Percentiles rank a stretch among this genome's conserved stretches.
Conservation (phyloP, 2,329 filamentous ascomycete genomes). For the Acephala macrosclerotiorum region DNA sequence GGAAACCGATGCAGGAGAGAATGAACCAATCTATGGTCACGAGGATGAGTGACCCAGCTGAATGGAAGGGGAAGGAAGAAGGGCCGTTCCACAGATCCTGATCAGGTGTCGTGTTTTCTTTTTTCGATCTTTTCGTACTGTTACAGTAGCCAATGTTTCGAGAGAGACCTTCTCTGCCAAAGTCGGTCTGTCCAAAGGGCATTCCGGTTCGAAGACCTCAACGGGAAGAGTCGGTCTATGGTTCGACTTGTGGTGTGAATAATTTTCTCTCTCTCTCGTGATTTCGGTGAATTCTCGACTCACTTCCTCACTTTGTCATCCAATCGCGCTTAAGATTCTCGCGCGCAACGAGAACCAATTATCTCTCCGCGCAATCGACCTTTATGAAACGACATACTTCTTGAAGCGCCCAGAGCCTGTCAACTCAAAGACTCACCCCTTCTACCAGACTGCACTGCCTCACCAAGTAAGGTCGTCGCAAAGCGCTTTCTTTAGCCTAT, state of each 20-base stretch:
- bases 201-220: background rate
- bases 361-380: background rate
- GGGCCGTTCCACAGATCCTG: too few relatives aligned
- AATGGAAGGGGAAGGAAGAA: too few relatives aligned
- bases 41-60: background rate
- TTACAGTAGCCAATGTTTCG: background rate
- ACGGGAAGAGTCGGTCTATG: conserved; percentile 3
- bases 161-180: background rate
- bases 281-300: background rate
- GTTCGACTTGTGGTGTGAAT: background rate
- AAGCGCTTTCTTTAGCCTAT: conserved; percentile 33
- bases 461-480: conserved; percentile 27
- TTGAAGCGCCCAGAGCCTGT: conserved; percentile 36
- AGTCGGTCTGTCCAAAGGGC: background rate
- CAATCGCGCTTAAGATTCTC: conserved; percentile 9
- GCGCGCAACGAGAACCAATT: conserved; percentile 16
- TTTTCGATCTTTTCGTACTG: too few relatives aligned
- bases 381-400: conserved; percentile 12
- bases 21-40: background rate
- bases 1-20: background rate
- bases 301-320: background rate
- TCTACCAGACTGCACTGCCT: conserved; percentile 36
- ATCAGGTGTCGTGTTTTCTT: background rate
- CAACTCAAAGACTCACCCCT: conserved; percentile 25
- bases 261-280: background rate